Percentiles rank a stretch among this genome's conserved stretches.
phyloP scores from a whole-genome alignment of 202 grass and related monocot genomes.

The Musa balbisiana region DNA sequence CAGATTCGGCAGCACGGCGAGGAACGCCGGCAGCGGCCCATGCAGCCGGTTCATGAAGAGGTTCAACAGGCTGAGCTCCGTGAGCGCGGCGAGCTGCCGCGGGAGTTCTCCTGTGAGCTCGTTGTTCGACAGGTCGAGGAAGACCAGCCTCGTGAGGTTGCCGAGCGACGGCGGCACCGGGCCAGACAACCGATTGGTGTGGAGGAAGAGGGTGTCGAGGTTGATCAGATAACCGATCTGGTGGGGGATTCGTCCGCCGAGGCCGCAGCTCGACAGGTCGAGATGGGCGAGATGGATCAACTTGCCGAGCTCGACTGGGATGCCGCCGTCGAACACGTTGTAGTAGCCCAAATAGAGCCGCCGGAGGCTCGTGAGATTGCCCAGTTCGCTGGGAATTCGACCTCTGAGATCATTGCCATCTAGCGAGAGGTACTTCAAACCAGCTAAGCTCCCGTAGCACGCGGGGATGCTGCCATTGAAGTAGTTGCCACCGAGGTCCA shows the following conservation, averaged over 20 bases:
- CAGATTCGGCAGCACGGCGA: conserved; percentile 45
- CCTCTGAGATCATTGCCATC: conserved; percentile 79
- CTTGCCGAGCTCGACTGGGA: conserved; percentile 57
- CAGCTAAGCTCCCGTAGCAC: conserved; percentile 47
- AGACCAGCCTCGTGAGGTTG: conserved; percentile 44
- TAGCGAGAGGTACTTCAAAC: conserved; percentile 74
- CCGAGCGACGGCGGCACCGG: conserved; percentile 56
- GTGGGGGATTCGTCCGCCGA: conserved; percentile 37
- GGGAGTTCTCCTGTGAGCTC: conserved; percentile 71
- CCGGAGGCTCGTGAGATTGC: conserved; percentile 51
- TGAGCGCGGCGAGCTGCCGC: conserved; percentile 31
- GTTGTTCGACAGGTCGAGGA: conserved; percentile 98
- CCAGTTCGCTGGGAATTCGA: conserved; percentile 48
- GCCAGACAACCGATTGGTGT: conserved; percentile 71
- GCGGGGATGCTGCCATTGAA: conserved; percentile 52
- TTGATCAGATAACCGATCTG: conserved; percentile 44
- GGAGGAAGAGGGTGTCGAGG: conserved; percentile 77
- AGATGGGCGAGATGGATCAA: conserved; percentile 41
- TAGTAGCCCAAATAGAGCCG: conserved; percentile 88
- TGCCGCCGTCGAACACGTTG: conserved; percentile 67
- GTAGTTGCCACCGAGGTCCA: conserved; percentile 91
- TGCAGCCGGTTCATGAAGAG: conserved; percentile 85
- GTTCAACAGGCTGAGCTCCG: conserved; percentile 51
- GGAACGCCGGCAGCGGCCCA: conserved; percentile 59
- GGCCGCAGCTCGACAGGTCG: conserved; percentile 78